Percentiles rank a stretch among this genome's conserved stretches.
phyloP scores from a whole-genome alignment of 139 green algal species.

The Coccomyxa sp. region DNA sequence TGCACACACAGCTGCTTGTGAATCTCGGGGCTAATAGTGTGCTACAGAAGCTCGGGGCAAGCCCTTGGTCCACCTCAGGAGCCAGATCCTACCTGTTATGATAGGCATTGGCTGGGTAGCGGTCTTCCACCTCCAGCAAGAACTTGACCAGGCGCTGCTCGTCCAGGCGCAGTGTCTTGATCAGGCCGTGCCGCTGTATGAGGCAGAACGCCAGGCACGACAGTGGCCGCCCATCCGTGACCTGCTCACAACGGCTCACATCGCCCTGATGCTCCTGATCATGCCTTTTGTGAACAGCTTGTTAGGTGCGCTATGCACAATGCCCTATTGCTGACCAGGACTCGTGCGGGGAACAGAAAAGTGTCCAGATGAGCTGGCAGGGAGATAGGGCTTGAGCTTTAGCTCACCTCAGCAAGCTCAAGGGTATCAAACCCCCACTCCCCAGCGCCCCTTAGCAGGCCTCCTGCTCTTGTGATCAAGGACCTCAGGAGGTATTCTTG shows the following conservation, averaged over 20 bases:
- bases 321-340: too few species aligned
- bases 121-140: constrained; percentile 4
- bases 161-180: constrained; percentile 1
- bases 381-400: not conserved
- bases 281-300: not conserved
- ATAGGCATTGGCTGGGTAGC: not conserved
- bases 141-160: constrained; percentile 9
- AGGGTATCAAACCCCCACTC: not conserved
- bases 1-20: too few species aligned
- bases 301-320: not conserved
- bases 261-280: too few species aligned
- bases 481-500: not conserved
- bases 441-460: not conserved
- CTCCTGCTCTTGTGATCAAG: not conserved
- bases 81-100: constrained; percentile 4
- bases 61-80: too few species aligned
- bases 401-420: not conserved
- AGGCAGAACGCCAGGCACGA: constrained; percentile 8
- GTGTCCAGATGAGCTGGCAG: not conserved
- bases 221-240: not conserved
- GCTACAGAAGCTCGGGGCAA: too few species aligned
- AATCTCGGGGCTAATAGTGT: too few species aligned
- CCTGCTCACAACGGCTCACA: not conserved
- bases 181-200: constrained; percentile 11
- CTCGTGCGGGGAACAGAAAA: too few species aligned